Percentiles rank a stretch among this genome's conserved stretches.
phyloP scores from a whole-genome alignment of 495 filamentous ascomycete genomes.

The Tetracladium setigerum region DNA sequence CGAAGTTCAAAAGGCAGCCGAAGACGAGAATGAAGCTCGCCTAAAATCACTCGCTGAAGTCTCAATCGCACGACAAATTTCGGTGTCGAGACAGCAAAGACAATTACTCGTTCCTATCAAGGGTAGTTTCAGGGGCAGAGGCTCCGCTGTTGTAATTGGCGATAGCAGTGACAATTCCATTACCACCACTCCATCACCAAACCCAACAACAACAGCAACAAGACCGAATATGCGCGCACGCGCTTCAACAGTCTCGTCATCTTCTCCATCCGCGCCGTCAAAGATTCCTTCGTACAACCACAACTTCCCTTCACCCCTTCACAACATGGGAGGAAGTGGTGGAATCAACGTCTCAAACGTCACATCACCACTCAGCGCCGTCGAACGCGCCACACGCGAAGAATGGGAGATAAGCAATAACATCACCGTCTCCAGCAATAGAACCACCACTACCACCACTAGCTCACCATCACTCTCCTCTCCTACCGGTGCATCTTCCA shows the following conservation, averaged over 20 bases:
- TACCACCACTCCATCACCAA: too few species aligned
- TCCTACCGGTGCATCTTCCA: too few species aligned
- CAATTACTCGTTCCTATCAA: constrained; percentile 32
- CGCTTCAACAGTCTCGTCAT: too few species aligned
- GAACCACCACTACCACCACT: too few species aligned
- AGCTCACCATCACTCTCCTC: too few species aligned
- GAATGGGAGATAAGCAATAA: not conserved
- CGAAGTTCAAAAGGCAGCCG: constrained; percentile 28
- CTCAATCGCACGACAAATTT: constrained; percentile 52
- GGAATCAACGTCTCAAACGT: constrained; percentile 1
- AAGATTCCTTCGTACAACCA: not conserved
- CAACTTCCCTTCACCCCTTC: not conserved
- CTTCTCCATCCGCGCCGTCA: not conserved
- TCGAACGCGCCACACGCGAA: constrained; percentile 12
- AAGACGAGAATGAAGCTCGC: constrained; percentile 23
- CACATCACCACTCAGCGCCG: constrained; percentile 10
- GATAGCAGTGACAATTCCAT: too few species aligned
- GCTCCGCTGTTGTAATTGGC: too few species aligned
- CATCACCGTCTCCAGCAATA: not conserved
- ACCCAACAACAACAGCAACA: too few species aligned
- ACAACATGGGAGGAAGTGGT: not conserved
- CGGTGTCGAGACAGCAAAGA: constrained; percentile 46
- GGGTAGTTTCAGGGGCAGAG: not conserved
- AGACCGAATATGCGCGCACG: too few species aligned
- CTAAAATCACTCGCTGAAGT: constrained; percentile 43